Evolutionary conservation across 768 basidiomycete genomes (phyloP), one percentile per base, ranked within the genome.

Genomic region (Serendipita indica): DNA sequence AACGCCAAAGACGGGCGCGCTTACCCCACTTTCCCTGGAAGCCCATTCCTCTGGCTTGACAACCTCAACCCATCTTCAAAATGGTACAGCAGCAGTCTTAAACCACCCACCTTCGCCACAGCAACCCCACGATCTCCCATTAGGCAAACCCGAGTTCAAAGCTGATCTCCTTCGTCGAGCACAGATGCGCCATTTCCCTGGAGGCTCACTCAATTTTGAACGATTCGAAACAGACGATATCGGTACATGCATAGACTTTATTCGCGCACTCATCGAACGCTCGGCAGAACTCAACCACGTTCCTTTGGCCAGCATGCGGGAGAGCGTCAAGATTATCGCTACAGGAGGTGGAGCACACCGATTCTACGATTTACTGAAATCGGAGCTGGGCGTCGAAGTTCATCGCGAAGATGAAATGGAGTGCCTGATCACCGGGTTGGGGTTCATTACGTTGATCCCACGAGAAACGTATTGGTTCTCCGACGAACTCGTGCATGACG

Each of bases 401-500:
- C 74, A 75, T 61, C 72, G 85, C 59, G 94, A 98, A 71, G 96
- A 98, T 69, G 96, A 99, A 77, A 98, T 99, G 96, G 94, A 90
- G 72, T 97, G 96, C 66, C 72, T 98, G 67, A 98, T 97, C 64
- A 85, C 90, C 65, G 96, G 96, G 28, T 76, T 99, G 68, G 87
- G 89, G 71, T 99, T 99, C 72, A 86, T 98, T 69, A 86, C 86
- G 33, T 83, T 87, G 69, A 93, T 99, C 61, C 94, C 94, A 33
- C 84, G 91, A 71, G 96, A 99, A 72, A 94, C 89, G 28, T 99
- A 98, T 73, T 97, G 84, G 77, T 98, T 97, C 73, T 96, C 92
- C 58, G 94, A 99, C 71, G 88, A 97, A 72, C 81, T 97, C 65
- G 93, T 97, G 58, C 86, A 73, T 49, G 67, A 87, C 67, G 77